Evolutionary conservation across 139 green algal species (phyloP), one percentile per base, ranked within the genome.

Genomic region (Dunaliella primolecta): DNA sequence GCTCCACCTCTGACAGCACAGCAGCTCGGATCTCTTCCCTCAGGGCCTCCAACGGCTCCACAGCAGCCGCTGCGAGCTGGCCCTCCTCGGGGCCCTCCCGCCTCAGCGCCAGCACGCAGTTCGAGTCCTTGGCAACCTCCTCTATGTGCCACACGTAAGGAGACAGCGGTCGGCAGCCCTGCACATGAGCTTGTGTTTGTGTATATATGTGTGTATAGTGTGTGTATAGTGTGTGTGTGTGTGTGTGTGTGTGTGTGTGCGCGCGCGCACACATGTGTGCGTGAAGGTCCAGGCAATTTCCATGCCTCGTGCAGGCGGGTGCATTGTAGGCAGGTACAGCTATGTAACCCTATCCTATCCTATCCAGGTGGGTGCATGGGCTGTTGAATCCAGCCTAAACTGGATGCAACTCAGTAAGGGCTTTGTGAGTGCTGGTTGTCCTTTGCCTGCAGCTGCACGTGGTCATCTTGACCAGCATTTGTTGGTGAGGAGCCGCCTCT

Each of bases 91-190:
- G 56, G 35, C 75, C 36, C 57, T 46, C 33, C 31, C 78, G 75
- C 81, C 83, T 2, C 37, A 57, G 15, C 46, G 80, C 57, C 75
- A 29, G n/a, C 46, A 72, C 83, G 56, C 21, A 29, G 85, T 31
- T 75, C 57, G 72, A 15, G 79, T 84, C 36, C 37, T 76, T 23
- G 32, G 80, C n/a, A 72, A 75, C 32, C n/a, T 25, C 56, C 78
- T 88, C 87, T 27, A 90, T 38, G n/a, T 84, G 75, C 86, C 83
- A 89, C 35, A 57, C 34, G 38, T 76, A 46, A 36, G 35, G 2
- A 75, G 38, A 84, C 55, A 90, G 64, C 2, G 83, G 89, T 35
- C 89, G 83, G 74, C 89, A 92, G 31, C 89, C 89, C 87, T 91
- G 85, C 64, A 36, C 15, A 34, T 36, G 21, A 29, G 30, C 75